Evolutionary conservation across 2,329 filamentous ascomycete species (phyloP).

Genomic region (Ophiostoma australiae): DNA sequence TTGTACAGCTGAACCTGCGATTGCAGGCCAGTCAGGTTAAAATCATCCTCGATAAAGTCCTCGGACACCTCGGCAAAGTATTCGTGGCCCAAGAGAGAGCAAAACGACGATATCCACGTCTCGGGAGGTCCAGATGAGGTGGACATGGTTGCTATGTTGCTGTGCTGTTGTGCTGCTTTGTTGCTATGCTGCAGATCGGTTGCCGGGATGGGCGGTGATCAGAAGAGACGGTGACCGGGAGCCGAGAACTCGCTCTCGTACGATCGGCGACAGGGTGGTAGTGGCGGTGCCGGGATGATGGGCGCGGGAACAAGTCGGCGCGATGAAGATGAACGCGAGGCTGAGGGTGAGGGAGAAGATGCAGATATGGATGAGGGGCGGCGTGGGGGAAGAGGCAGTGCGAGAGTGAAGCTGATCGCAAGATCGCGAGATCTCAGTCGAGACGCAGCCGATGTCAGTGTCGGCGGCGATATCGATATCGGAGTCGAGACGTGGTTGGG

Average conservation of each 20-base stretch:
- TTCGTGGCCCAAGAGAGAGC: slow-evolving; percentile 89
- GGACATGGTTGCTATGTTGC: slow-evolving; percentile 45
- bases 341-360: not conserved
- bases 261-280: not conserved
- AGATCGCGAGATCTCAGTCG: not conserved
- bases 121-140: slow-evolving; percentile 62
- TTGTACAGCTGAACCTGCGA: slow-evolving; percentile 98
- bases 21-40: slow-evolving; percentile 94
- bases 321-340: not conserved
- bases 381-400: not conserved
- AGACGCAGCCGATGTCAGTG: not conserved
- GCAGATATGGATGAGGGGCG: not conserved
- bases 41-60: slow-evolving; percentile 99
- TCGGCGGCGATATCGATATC: not conserved
- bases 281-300: not conserved
- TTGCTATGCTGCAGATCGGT: not conserved
- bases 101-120: slow-evolving; percentile 98
- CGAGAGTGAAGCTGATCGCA: not conserved
- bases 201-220: not conserved
- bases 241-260: not conserved
- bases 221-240: not conserved
- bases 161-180: not conserved
- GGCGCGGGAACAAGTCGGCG: not conserved
- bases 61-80: slow-evolving; percentile 99
- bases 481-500: not conserved